Evolutionary conservation across 805 yeast species (phyloP), one percentile per base, ranked within the genome.

Genomic region (Yarrowia sp.): DNA sequence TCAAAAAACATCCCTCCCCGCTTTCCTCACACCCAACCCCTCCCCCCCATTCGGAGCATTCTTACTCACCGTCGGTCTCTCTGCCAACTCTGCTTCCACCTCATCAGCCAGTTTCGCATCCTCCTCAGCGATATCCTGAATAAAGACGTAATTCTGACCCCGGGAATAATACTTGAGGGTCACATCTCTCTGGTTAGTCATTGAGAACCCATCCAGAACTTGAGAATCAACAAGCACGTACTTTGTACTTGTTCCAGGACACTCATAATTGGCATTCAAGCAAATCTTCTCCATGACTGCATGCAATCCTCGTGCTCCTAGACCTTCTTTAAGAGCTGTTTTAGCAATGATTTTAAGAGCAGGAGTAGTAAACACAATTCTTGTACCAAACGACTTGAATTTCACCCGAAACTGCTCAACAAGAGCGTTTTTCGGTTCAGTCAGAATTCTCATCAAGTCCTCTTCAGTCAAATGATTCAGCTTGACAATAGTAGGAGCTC

Each of bases 231-330:
- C 75, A 9, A 84, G 71, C 1, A 84, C 86, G 70, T 78, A 83
- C 18, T 80, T 73, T 8, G 82, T 77, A 0, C 84, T 83, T 28
- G 86, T 81, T n/a, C 81, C 85, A 0, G 87, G 87, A 69, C 86
- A 82, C 55, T 84, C 87, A 71, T 80, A 84, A 70, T 84, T 84
- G 5, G 83, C 84, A 50, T 79, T 77, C 15, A 84, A 71, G 22
- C 84, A 70, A 15, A 84, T 66, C 64, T 82, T 78, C 66, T 84
- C 87, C 80, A 85, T 76, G 5, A 84, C 81, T 1, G 84, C 81
- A 68, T 86, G 75, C 33, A 85, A 70, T 0, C 88, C 88, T 69
- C 88, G 77, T 0, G 88, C 88, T 35, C 88, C 88, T 0, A 87
- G 84, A 3, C 85, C 85, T 67, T 81, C 84, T 32, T 74, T 72